Evolutionary conservation across 768 basidiomycete genomes (phyloP), one percentile per base, ranked within the genome.

Genomic region (Leccinum ochraceum): DNA sequence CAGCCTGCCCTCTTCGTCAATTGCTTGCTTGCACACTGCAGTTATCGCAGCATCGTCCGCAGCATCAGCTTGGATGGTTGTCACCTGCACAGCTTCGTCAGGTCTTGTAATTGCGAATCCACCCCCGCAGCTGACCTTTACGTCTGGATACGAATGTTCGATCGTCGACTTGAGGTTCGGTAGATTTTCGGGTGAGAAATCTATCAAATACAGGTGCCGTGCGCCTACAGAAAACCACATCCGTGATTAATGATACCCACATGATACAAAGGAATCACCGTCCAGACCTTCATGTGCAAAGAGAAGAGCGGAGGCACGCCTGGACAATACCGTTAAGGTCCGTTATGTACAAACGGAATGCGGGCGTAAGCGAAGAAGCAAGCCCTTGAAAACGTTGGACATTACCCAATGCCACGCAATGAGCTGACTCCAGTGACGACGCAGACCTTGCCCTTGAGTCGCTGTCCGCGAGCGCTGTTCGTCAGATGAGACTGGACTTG

Each of bases 351-450:
- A 57, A 57, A 57, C 42, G 55, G 54, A 30, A 54, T 54, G 58
- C 22, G 22, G 10, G 61, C 58, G 58, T 61, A 50, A 72, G 68
- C 46, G 37, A 52, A 46, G n/a, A 39, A 51, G 50, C 50, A 39
- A 51, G 46, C 52, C 28, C 24, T 32, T n/a, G 53, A 54, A 56
- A 62, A 64, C 52, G 54, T 53, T 62, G 42, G 52, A 63, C 58
- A 54, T 65, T 75, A 95, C 89, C 95, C 95, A 61, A 97, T 97
- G 17, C 95, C 95, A 70, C 88, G 87, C 65, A 89, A 70, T 20
- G 92, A 94, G 32, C 90, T 89, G 32, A 89, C 93, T 17, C 95
- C 95, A 1, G 95, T 96, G 66, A 96, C 83, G 58, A 96, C 81
- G 67, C 89, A 92, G 26, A 95, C 91, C 73, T 94, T 95, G 63